These are phyloP conservation scores for Penicillium sp. DNA, from an alignment of 2,329 filamentous ascomycete genomes.

Conservation along the genomic window DNA sequence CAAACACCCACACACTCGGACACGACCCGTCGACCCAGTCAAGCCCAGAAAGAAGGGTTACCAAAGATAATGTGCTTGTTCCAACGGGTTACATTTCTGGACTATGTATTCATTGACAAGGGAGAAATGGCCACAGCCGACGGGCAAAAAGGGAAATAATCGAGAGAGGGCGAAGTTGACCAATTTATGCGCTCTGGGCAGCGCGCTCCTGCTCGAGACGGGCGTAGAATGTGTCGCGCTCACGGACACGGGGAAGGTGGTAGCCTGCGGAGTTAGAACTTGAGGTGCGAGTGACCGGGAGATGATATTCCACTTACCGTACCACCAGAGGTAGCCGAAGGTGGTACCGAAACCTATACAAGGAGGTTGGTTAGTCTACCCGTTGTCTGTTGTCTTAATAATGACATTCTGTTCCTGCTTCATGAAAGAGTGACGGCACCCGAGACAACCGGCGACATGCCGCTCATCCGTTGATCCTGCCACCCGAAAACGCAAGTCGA, in stretches of 20 bases:
- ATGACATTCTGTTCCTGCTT: not conserved
- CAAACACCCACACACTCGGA: constrained; percentile 18
- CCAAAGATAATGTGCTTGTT: not conserved
- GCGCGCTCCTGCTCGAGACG: constrained; percentile 61
- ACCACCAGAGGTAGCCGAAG: constrained; percentile 64
- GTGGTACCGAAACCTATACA: constrained; percentile 56
- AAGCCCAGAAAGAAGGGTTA: constrained; percentile 2
- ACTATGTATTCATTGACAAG: constrained; percentile 14
- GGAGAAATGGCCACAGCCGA: constrained; percentile 17
- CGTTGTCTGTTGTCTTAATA: not conserved
- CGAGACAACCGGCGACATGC: not conserved
- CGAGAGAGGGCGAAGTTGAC: constrained; percentile 7
- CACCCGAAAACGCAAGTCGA: constrained; percentile 7
- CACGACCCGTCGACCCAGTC: constrained; percentile 14
- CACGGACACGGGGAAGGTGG: constrained; percentile 61
- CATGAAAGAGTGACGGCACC: not conserved
- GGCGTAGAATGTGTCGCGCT: constrained; percentile 60
- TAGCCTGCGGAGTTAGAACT: constrained; percentile 45
- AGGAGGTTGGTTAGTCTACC: constrained; percentile 14
- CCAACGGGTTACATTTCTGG: constrained; percentile 7
- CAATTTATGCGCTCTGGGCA: constrained; percentile 30
- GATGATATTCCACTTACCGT: constrained; percentile 47
- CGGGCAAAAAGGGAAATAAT: constrained; percentile 13
- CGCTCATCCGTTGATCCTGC: constrained; percentile 17
- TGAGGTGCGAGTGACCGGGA: not conserved